A percentile compares a stretch with the other conserved stretches of the same genome.
Evolutionary conservation across 2,329 filamentous ascomycete species (phyloP).

Genomic region (Nakataea oryzae): DNA sequence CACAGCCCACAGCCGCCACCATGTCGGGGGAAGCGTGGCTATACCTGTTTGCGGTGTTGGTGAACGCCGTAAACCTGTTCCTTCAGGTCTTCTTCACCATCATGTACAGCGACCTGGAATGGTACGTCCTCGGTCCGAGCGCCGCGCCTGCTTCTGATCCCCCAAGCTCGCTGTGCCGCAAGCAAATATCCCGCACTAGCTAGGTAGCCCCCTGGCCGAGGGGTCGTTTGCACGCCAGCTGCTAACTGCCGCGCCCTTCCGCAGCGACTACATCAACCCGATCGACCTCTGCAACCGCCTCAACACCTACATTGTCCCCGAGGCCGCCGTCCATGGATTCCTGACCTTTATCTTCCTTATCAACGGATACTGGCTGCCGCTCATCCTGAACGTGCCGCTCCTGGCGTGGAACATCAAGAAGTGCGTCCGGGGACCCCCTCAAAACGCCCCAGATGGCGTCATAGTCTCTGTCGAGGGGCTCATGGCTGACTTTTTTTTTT

Average conservation of each 20-base stretch:
- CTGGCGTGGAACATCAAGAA: slow-evolving; percentile 95
- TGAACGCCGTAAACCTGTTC: slow-evolving; percentile 99
- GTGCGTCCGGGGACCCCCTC: slow-evolving; percentile 48
- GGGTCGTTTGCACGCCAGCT: neutral
- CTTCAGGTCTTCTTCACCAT: slow-evolving; percentile 99
- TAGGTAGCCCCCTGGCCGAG: neutral
- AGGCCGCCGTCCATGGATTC: slow-evolving; percentile 95
- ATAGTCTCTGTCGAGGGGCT: neutral
- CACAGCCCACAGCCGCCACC: slow-evolving; percentile 15
- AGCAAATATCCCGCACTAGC: slow-evolving; percentile 1
- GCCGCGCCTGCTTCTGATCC: neutral
- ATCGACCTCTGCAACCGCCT: slow-evolving; percentile 99
- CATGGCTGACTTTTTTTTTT: slow-evolving; percentile 14
- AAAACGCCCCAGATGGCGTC: neutral
- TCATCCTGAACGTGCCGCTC: slow-evolving; percentile 85
- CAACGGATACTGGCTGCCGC: slow-evolving; percentile 96
- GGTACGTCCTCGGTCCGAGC: slow-evolving; percentile 46
- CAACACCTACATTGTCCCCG: slow-evolving; percentile 98
- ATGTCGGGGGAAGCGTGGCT: slow-evolving; percentile 99
- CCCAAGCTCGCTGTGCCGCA: neutral
- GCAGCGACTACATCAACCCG: slow-evolving; percentile 97
- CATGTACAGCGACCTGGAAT: slow-evolving; percentile 99
- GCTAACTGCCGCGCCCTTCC: slow-evolving; percentile 16
- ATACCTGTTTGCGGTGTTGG: slow-evolving; percentile 93
- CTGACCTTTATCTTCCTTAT: slow-evolving; percentile 90